Conservation (phyloP, 1,139 yeast genomes). For the Scheffersomyces segobiensis region DNA sequence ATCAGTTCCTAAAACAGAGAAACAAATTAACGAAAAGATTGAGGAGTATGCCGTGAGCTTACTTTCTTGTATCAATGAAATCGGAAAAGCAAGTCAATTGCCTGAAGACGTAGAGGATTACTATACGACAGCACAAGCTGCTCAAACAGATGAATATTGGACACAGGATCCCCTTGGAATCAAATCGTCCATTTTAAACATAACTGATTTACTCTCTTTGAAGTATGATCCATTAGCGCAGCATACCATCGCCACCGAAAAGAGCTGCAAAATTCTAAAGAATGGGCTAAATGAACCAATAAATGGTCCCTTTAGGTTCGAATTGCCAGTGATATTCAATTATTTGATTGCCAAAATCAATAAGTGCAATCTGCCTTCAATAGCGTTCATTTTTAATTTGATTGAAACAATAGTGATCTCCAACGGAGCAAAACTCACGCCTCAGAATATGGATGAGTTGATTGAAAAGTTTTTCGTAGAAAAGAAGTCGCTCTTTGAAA, state of each 20-base stretch:
- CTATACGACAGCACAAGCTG: slow-evolving; percentile 27
- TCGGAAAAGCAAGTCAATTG: slow-evolving; percentile 66
- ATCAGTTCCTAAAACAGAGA: not conserved
- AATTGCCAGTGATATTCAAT: slow-evolving; percentile 39
- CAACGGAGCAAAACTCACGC: slow-evolving; percentile 25
- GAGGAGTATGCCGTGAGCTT: slow-evolving; percentile 54
- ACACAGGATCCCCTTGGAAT: slow-evolving; percentile 42
- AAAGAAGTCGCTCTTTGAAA: slow-evolving; percentile 35
- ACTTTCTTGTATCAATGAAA: slow-evolving; percentile 59
- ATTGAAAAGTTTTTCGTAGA: slow-evolving; percentile 31
- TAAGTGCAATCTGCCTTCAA: slow-evolving; percentile 27
- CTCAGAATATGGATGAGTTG: slow-evolving; percentile 28
- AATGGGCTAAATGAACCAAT: slow-evolving; percentile 54
- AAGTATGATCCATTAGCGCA: slow-evolving; percentile 30
- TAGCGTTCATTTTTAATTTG: slow-evolving; percentile 42
- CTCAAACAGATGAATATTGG: slow-evolving; percentile 31
- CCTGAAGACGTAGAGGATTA: slow-evolving; percentile 57
- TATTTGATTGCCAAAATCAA: slow-evolving; percentile 45
- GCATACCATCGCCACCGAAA: slow-evolving; percentile 51
- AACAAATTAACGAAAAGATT: slow-evolving; percentile 13
- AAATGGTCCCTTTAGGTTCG: slow-evolving; percentile 62
- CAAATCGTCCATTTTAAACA: slow-evolving; percentile 37
- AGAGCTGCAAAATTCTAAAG: slow-evolving; percentile 57
- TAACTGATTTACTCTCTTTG: slow-evolving; percentile 46
- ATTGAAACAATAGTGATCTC: slow-evolving; percentile 43